Evolutionary conservation across 2,329 filamentous ascomycete genomes (phyloP).

Genomic region (Trichoderma sp.): DNA sequence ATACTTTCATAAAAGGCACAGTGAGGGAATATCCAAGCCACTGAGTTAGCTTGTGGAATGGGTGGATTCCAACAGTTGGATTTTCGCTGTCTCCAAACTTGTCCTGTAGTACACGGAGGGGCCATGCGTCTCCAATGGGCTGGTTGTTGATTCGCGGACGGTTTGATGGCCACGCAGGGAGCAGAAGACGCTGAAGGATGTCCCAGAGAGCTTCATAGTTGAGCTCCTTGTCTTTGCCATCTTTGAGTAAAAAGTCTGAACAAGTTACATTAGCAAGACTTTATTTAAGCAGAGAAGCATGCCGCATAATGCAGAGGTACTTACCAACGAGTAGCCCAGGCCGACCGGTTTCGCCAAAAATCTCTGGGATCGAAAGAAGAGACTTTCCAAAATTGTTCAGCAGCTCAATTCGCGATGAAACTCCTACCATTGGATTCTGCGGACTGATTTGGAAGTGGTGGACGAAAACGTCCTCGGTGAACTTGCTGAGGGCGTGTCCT

Average conservation of each 20-base stretch:
- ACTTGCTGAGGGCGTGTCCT: slow-evolving; percentile 31
- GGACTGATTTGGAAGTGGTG: slow-evolving; percentile 43
- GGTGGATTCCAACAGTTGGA: slow-evolving; percentile 38
- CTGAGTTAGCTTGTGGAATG: slow-evolving; percentile 64
- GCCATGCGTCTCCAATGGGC: slow-evolving; percentile 51
- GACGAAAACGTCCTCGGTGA: slow-evolving; percentile 35
- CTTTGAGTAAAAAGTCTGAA: slow-evolving; percentile 39
- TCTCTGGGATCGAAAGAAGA: slow-evolving; percentile 33
- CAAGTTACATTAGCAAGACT: neutral
- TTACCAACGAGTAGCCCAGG: slow-evolving; percentile 49
- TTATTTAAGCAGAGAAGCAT: no score
- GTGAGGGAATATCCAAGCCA: slow-evolving; percentile 73
- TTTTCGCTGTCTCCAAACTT: neutral
- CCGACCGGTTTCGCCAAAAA: slow-evolving; percentile 43
- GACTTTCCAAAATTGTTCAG: slow-evolving; percentile 43
- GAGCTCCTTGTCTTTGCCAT: slow-evolving; percentile 28
- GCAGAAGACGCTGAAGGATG: slow-evolving; percentile 42
- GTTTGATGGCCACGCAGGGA: slow-evolving; percentile 48
- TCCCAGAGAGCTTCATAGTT: slow-evolving; percentile 43
- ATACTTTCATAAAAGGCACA: slow-evolving; percentile 56
- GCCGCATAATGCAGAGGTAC: slow-evolving; percentile 14
- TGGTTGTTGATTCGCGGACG: slow-evolving; percentile 47
- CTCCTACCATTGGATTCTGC: slow-evolving; percentile 45
- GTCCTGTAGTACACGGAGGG: slow-evolving; percentile 30
- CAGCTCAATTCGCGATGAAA: slow-evolving; percentile 41